Evolutionary conservation across 2,329 filamentous ascomycete species (phyloP), one percentile per base, ranked within the genome.

Genomic region (Hirsutella rhossiliensis): DNA sequence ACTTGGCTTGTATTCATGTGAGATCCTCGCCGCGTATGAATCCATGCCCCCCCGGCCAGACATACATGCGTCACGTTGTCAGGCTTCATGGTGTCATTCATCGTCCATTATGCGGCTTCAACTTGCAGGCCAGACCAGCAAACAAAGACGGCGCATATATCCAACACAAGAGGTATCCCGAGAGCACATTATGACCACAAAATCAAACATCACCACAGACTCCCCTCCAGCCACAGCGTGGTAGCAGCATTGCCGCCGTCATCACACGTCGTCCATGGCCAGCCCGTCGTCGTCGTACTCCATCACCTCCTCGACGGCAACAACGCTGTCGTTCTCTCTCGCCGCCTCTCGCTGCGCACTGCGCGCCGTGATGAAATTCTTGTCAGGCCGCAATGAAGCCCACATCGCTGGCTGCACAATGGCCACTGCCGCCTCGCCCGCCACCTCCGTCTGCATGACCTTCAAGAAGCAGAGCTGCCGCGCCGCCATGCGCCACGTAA

Each of bases 391-490:
- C 20, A 66, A 49, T 2, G 58, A 50, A 0, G 56, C 60, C 43
- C 63, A 67, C 52, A 67, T 58, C 15, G 49, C 45, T 0, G 64
- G 57, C 2, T 58, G 60, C 23, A 73, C 55, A 0, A 62, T 41
- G 1, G 65, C 55, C 3, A 43, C 57, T 45, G 43, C 48, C 5
- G 45, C 46, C 3, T 49, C 45, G 7, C 18, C 31, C 0, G 31
- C 12, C 15, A 11, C 45, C 0, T 40, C 32, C 20, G 28, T 46
- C 38, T 46, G 51, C 41, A 49, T 55, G 11, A 64, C 62, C 51
- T 78, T 78, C 46, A 78, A 61, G 30, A 56, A 55, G 8, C 62
- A 66, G 3, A 77, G 60, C 52, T 77, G 72, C 1, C 56, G 59
- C 0, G 73, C 73, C 0, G 67, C 67, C 47, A 77, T 63, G 11